Percentiles rank a stretch among this genome's conserved stretches.
Evolutionary conservation across 257 asterid species (phyloP).

Genomic region (Solanum chiquidenum): DNA sequence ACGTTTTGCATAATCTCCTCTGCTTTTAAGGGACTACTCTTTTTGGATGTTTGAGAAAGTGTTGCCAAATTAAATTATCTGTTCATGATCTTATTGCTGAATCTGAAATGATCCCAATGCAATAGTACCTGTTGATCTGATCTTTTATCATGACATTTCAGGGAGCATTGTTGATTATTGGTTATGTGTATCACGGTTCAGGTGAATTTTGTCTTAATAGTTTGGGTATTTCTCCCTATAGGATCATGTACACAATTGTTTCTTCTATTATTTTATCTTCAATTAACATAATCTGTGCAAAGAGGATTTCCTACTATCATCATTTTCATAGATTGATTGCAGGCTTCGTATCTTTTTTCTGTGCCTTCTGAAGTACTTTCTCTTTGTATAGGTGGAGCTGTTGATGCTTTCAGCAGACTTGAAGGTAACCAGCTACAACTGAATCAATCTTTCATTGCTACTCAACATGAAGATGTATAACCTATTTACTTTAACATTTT

Average conservation of each 20-base stretch:
- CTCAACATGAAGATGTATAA: not conserved
- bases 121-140: not conserved
- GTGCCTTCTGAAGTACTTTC: not conserved
- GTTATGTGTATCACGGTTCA: not conserved
- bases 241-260: not conserved
- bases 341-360: not conserved
- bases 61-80: not conserved
- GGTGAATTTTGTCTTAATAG: not conserved
- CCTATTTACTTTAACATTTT: not conserved
- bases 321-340: not conserved
- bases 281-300: not conserved
- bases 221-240: not conserved
- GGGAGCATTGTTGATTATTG: not conserved
- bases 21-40: not conserved
- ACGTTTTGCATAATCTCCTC: not conserved
- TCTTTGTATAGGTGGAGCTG: not conserved
- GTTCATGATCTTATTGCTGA: not conserved
- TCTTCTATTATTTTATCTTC: not conserved
- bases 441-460: not conserved
- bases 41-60: not conserved
- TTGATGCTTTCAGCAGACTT: not conserved
- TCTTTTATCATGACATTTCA: not conserved
- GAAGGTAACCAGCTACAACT: not conserved
- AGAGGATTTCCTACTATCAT: not conserved
- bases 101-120: not conserved